A percentile compares a stretch with the other conserved stretches of the same genome.
Evolutionary conservation across 805 yeast species (phyloP).

Genomic region (Cephaloascus fragrans): DNA sequence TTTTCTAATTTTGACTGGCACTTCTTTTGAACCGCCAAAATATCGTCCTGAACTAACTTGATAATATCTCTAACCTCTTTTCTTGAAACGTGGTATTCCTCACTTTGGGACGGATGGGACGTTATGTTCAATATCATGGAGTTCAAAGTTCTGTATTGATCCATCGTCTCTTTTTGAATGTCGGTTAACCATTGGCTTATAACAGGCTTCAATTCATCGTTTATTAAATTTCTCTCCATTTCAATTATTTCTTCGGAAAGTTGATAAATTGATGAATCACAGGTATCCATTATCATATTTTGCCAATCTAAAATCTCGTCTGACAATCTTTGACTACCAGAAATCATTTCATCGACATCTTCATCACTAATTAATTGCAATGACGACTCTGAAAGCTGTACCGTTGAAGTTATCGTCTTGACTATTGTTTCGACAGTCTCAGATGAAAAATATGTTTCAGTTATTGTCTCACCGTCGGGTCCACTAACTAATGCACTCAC

Average conservation of each 20-base stretch:
- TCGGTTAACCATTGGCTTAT: conserved; percentile 7
- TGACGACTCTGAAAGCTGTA: conserved; percentile 5
- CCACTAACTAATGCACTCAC: no score
- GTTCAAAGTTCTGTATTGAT: background rate
- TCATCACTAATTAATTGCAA: conserved; percentile 5
- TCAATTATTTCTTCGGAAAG: conserved; percentile 12
- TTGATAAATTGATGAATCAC: conserved; percentile 9
- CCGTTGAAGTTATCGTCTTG: conserved; percentile 1
- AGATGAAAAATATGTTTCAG: background rate
- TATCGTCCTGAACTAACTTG: conserved; percentile 14
- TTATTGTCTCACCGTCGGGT: no score
- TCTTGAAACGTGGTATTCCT: conserved; percentile 30
- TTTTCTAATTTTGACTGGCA: background rate
- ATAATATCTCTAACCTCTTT: conserved; percentile 36
- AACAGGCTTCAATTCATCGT: conserved; percentile 6
- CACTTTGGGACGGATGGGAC: conserved; percentile 3
- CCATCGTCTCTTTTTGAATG: conserved; percentile 9
- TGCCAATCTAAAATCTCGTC: conserved; percentile 7
- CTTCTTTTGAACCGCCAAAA: conserved; percentile 18
- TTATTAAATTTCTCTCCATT: conserved; percentile 5
- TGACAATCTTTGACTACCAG: conserved; percentile 8
- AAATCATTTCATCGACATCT: conserved; percentile 11
- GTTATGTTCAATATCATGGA: background rate
- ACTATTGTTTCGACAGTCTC: no score
- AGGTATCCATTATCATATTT: conserved; percentile 10